Percentiles rank a stretch among this genome's conserved stretches.
Conservation (phyloP, 2,329 filamentous ascomycete genomes). For the Arachnopeziza araneosa region DNA sequence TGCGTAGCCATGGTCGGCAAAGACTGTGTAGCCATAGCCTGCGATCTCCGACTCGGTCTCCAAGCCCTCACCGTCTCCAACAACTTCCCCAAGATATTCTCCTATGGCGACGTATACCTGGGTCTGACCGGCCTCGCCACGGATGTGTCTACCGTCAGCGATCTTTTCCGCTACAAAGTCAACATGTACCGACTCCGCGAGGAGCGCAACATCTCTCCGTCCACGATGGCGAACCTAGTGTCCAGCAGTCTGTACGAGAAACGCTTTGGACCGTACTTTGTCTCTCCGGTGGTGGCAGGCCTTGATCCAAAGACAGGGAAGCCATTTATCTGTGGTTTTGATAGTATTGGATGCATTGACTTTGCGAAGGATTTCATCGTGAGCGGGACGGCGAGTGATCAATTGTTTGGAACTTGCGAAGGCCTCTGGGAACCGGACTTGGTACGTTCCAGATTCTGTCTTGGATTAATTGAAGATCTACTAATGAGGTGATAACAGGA, state of each 20-base stretch:
- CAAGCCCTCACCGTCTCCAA: slow-evolving; percentile 97
- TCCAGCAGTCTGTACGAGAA: slow-evolving; percentile 87
- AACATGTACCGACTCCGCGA: slow-evolving; percentile 99
- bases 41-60: slow-evolving; percentile 94
- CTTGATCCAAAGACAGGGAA: slow-evolving; percentile 90
- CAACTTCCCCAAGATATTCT: slow-evolving; percentile 99
- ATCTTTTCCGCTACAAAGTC: slow-evolving; percentile 99
- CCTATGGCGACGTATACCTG: slow-evolving; percentile 91
- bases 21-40: slow-evolving; percentile 98
- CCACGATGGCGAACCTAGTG: slow-evolving; percentile 95
- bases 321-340: slow-evolving; percentile 98
- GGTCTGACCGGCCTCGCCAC: slow-evolving; percentile 95
- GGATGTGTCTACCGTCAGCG: slow-evolving; percentile 88
- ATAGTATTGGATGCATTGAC: slow-evolving; percentile 98
- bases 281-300: slow-evolving; percentile 89
- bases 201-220: slow-evolving; percentile 90
- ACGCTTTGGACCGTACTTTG: slow-evolving; percentile 94
- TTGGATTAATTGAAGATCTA: background rate
- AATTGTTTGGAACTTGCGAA: slow-evolving; percentile 98
- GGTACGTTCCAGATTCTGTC: slow-evolving; percentile 47
- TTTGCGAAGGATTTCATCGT: slow-evolving; percentile 99
- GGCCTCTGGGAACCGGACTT: slow-evolving; percentile 96
- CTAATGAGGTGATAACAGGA: slow-evolving; percentile 44
- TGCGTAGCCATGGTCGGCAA: slow-evolving; percentile 99
- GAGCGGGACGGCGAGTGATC: slow-evolving; percentile 89